Evolutionary conservation across 108 stramenopile species (phyloP).

Genomic region (Cyclotella baltica): DNA sequence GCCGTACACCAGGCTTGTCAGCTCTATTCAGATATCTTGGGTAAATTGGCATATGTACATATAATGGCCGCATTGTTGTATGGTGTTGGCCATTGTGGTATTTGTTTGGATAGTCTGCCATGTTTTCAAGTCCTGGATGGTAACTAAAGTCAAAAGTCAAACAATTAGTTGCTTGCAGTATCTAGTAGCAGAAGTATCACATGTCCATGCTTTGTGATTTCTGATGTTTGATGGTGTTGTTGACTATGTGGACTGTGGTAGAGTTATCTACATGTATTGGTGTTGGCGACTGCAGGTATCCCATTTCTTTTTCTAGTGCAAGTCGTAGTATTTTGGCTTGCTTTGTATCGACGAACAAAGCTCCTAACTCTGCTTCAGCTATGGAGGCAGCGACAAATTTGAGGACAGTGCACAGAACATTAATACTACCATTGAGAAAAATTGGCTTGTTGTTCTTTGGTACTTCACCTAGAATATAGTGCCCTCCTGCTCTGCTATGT

Average conservation of each 20-base stretch:
- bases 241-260: neutral
- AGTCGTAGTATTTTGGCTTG: too few species aligned
- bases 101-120: neutral
- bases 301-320: neutral
- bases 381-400: neutral
- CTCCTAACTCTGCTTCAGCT: too few species aligned
- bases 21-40: neutral
- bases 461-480: too few species aligned
- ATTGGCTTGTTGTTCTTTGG: too few species aligned
- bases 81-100: neutral
- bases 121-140: neutral
- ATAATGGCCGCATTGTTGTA: neutral
- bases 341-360: too few species aligned
- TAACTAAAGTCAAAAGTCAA: too few species aligned
- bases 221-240: too few species aligned
- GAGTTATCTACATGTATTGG: neutral
- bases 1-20: neutral
- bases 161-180: too few species aligned
- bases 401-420: too few species aligned
- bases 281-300: too few species aligned
- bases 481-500: neutral
- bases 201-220: neutral
- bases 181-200: neutral
- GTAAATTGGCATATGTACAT: neutral
- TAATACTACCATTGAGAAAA: too few species aligned